Base-by-base conservation (phyloP, 2,329 filamentous ascomycete species). In the Ceratocystis cacaofunesta region DNA sequence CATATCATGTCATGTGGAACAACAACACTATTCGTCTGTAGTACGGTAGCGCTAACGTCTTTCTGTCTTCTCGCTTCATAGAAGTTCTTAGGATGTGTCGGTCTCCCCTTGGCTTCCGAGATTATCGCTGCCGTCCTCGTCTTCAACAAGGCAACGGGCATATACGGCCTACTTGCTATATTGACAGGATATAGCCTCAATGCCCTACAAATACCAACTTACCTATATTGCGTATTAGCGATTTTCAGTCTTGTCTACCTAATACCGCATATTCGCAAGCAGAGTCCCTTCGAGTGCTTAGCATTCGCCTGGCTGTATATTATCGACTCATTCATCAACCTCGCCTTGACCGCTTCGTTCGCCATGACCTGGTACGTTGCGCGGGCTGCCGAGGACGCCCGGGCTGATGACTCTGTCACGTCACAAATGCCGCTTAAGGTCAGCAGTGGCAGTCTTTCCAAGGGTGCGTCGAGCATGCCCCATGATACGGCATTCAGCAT, bases 121-220 rank as follows among this genome's bases (percentile, higher is more conserved):
- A 82, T 96, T 71, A 90, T 96, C 71, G 86, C 88, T 3, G 80
- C 94, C 68, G 85, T 88, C 10, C 83, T 95, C 69, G 81, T 95
- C 65, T 86, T 96, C 77, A 96, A 96, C 81, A 96, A 96, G 76
- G 84, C 92, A 70, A 92, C 90, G 62, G 92, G 91, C 66, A 80
- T 96, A 70, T 96, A 95, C 76, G 92, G 92, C 69, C 81, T 96
- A 55, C 86, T 96, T 70, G 91, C 92, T 67, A 83, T 96, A 70
- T 79, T 96, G 69, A 95, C 92, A 28, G 92, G 92, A 73, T 91
- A 89, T 75, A 80, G 87, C 70, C 84, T 96, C 68, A 92, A 90
- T 64, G 80, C 85, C 36, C 82, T 94, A 28, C 92, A 96, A 75
- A 82, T 96, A 66, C 89, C 88, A 66, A 94, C 95, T 81, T 96